phyloP scores from a whole-genome alignment of 768 basidiomycete species.

The Tricholoma hemisulphureum region DNA sequence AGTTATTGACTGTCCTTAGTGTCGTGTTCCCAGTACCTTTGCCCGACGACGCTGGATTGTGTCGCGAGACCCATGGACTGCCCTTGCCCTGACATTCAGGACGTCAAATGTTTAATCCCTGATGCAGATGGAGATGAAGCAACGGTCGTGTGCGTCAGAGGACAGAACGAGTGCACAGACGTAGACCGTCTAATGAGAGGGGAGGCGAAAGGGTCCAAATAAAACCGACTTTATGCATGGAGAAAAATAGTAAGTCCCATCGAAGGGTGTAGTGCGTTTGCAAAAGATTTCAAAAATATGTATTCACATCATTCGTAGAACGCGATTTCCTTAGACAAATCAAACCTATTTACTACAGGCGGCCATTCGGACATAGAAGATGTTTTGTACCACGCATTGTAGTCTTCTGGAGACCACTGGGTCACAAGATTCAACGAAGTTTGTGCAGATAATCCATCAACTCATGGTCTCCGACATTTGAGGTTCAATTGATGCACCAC shows the following conservation, averaged over 20 bases:
- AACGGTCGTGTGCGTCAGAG: conserved; percentile 71
- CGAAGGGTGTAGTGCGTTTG: not conserved
- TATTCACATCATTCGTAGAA: not conserved
- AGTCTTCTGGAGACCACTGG: not conserved
- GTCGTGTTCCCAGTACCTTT: conserved; percentile 70
- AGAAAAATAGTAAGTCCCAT: not conserved
- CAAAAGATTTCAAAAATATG: not conserved
- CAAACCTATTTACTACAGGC: not conserved
- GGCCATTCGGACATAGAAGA: not conserved
- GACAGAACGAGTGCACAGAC: conserved; percentile 57
- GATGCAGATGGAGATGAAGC: conserved; percentile 54
- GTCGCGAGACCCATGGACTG: conserved; percentile 63
- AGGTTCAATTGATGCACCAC: not conserved
- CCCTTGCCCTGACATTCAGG: conserved; percentile 74
- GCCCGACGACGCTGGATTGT: conserved; percentile 72
- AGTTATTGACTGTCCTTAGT: conserved; percentile 40
- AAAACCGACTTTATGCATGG: conserved; percentile 3
- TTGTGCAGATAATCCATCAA: not conserved
- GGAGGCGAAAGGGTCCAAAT: conserved; percentile 30
- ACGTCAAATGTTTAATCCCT: conserved; percentile 74
- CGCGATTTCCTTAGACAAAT: too few relatives aligned
- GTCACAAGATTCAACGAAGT: not conserved
- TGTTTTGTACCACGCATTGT: not conserved
- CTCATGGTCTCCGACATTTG: not conserved
- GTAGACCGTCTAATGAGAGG: conserved; percentile 55